Conservation (phyloP, 179 eudicot species). For the Heliamphora pulchella region DNA sequence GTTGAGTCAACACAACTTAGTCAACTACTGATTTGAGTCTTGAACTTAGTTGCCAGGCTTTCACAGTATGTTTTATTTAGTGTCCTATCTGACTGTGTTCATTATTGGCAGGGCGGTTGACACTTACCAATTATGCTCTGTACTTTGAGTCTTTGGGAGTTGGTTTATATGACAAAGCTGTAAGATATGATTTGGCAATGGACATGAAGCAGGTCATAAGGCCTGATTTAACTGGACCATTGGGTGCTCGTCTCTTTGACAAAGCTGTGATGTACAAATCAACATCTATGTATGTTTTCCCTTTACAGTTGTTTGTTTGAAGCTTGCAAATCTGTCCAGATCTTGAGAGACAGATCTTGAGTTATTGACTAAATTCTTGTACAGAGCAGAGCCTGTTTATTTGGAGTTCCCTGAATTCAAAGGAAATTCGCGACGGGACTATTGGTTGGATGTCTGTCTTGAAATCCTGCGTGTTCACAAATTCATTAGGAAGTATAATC, state of each 20-base stretch:
- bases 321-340: slow-evolving; percentile 10
- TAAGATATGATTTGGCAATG: slow-evolving; percentile 59
- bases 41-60: background rate
- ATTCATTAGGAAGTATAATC: slow-evolving; percentile 54
- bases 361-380: slow-evolving; percentile 23
- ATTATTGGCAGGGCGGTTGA: slow-evolving; percentile 59
- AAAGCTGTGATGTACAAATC: slow-evolving; percentile 93
- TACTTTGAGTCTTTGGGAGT: slow-evolving; percentile 84
- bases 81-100: background rate
- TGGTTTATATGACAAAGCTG: slow-evolving; percentile 76
- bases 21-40: background rate
- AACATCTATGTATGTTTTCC: slow-evolving; percentile 45
- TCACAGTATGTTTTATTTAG: background rate
- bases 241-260: slow-evolving; percentile 92
- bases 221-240: slow-evolving; percentile 86
- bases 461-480: slow-evolving; percentile 65
- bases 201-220: slow-evolving; percentile 79
- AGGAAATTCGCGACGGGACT: slow-evolving; percentile 77
- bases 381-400: slow-evolving; percentile 68
- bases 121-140: slow-evolving; percentile 65
- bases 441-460: slow-evolving; percentile 72
- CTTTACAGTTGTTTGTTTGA: background rate
- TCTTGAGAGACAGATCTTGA: slow-evolving; percentile 13
- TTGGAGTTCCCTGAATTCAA: slow-evolving; percentile 90
- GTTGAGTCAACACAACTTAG: background rate